Conservation (phyloP, 352 stramenopile genomes). For the Phytophthora macrochlamydospora region DNA sequence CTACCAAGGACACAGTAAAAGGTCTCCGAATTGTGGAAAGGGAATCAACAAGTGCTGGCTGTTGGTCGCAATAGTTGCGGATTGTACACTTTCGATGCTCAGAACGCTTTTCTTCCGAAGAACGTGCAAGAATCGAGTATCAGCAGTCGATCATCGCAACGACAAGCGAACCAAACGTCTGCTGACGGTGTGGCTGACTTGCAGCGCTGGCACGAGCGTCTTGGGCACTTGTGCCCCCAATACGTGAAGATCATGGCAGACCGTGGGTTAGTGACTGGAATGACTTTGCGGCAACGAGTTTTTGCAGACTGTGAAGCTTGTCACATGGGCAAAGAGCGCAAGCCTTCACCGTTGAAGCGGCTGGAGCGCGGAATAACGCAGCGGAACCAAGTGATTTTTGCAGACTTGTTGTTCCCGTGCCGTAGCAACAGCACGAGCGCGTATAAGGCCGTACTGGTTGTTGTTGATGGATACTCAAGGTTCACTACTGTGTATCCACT, state of each 20-base stretch:
- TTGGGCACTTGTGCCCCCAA: slow-evolving; percentile 10
- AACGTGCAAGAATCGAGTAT: neutral
- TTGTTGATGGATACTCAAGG: neutral
- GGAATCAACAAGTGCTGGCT: neutral
- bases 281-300: neutral
- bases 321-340: slow-evolving; percentile 11
- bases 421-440: no score
- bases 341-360: neutral
- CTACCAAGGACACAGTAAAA: slow-evolving; percentile 5
- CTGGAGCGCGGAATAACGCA: neutral
- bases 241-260: slow-evolving; percentile 12
- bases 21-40: slow-evolving; percentile 6
- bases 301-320: slow-evolving; percentile 5
- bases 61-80: slow-evolving; percentile 5
- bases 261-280: slow-evolving; percentile 1
- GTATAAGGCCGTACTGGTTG: neutral
- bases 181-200: slow-evolving; percentile 1
- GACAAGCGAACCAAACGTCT: neutral
- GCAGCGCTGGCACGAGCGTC: slow-evolving; percentile 9
- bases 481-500: neutral
- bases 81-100: slow-evolving; percentile 7
- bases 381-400: neutral
- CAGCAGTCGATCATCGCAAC: neutral
- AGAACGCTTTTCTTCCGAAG: slow-evolving; percentile 8
- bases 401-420: neutral